These are phyloP conservation scores for Gillenia trifoliata DNA, from an alignment of 306 rosid species.

Conservation along the genomic window DNA sequence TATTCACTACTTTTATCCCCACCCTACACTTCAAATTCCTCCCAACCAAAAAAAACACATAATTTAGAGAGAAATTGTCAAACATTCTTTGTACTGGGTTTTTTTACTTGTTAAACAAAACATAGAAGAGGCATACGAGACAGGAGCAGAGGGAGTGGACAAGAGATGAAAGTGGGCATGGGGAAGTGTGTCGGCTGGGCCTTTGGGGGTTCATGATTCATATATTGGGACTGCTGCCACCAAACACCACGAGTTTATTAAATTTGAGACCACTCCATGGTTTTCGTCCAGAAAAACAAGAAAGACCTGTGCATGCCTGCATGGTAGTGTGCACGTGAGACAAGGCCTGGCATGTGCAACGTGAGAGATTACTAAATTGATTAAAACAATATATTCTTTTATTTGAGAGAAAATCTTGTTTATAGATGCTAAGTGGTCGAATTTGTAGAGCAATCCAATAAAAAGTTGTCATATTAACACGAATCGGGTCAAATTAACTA, in stretches of 20 bases:
- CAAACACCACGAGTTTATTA: slow-evolving; percentile 2
- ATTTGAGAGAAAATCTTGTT: too few species aligned
- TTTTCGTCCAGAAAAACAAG: too few species aligned
- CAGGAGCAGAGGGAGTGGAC: neutral
- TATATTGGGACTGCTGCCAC: slow-evolving; percentile 25
- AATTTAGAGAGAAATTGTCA: neutral
- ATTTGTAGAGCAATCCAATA: too few species aligned
- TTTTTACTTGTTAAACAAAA: neutral
- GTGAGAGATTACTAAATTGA: too few species aligned
- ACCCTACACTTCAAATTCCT: neutral
- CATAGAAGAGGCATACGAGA: neutral
- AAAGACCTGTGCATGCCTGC: too few species aligned
- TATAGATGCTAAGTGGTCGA: too few species aligned
- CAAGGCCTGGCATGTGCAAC: neutral
- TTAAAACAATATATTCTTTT: too few species aligned
- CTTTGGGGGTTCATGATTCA: slow-evolving; percentile 17
- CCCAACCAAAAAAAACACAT: neutral
- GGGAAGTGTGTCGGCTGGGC: slow-evolving; percentile 43
- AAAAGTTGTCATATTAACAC: too few species aligned
- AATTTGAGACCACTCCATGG: neutral
- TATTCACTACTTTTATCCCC: neutral
- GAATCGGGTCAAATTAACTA: too few species aligned
- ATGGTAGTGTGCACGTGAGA: neutral
- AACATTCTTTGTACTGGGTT: neutral
- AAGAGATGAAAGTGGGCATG: neutral